These are phyloP conservation scores for Phytopythium litorale DNA, from an alignment of 352 stramenopile genomes.

Conservation along the genomic window DNA sequence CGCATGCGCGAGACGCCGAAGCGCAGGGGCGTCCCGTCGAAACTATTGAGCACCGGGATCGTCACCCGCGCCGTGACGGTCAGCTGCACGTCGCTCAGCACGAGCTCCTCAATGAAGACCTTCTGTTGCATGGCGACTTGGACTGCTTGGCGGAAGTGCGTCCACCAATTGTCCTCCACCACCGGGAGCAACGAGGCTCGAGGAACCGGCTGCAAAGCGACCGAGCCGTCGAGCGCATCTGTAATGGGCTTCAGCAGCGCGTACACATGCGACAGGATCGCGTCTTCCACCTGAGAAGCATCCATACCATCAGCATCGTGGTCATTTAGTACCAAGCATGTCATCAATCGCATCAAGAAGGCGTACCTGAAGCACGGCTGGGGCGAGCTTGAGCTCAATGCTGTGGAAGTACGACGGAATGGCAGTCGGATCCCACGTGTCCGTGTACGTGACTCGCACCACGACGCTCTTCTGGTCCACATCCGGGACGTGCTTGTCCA, in stretches of 20 bases:
- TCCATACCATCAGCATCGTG: not conserved
- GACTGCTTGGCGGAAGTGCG: conserved; percentile 8
- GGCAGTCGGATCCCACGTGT: conserved; percentile 36
- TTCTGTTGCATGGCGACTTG: conserved; percentile 41
- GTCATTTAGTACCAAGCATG: not conserved
- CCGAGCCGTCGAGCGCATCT: conserved; percentile 21
- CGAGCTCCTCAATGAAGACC: conserved; percentile 59
- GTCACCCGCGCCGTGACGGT: conserved; percentile 76
- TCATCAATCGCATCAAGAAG: not conserved
- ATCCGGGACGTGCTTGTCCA: conserved; percentile 40
- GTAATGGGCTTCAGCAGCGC: conserved; percentile 40
- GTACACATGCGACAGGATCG: conserved; percentile 42
- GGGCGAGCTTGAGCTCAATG: conserved; percentile 52
- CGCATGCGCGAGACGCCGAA: conserved; percentile 51
- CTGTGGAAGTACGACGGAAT: conserved; percentile 68
- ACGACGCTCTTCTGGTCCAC: conserved; percentile 25
- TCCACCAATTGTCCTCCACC: not conserved
- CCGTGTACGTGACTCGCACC: conserved; percentile 48
- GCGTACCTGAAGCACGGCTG: conserved; percentile 64
- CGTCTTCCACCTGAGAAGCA: conserved; percentile 48
- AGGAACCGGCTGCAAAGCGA: too few species aligned
- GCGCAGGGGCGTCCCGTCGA: conserved; percentile 70
- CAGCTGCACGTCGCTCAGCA: conserved; percentile 52
- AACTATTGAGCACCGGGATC: conserved; percentile 75
- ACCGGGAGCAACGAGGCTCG: not conserved